Base-by-base conservation (phyloP, 129 eudicot species). In the Chrysanthemum seticuspe region DNA sequence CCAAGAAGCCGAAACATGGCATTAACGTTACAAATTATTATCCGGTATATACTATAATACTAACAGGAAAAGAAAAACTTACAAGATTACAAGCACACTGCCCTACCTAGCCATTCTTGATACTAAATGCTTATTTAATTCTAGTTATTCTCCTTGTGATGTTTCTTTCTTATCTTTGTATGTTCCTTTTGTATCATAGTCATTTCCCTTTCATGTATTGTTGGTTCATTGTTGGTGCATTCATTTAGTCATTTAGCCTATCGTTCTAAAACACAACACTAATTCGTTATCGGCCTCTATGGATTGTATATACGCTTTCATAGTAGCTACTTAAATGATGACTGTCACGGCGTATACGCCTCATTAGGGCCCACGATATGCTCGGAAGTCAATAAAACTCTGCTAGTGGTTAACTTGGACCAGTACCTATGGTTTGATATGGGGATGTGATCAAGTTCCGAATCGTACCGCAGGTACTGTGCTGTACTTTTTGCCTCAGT, bases 401-500 rank as follows among this genome's bases (percentile, higher is more conserved):
- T 71, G 65, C 40, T 50, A 67, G 62, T 57, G 73, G 74, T 72
- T 65, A 72, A 65, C 27, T 57, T 47, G 78, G 82, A 72, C 73
- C 68, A 72, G 58, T 16, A 12, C 47, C 9, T 9, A 29, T 59
- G 54, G 80, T 76, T 14, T 59, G 54, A 58, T 68, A 58, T 74
- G 3, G 77, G 72, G 66, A 65, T 27, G 21, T 10, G 44, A n/a
- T 78, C 61, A 59, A 67, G 74, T 58, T 67, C 58, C 58, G 40
- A 27, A 58, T 48, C 29, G 67, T 63, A 64, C 72, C 50, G 2
- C 45, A 54, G 73, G 82, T 72, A 56, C 69, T 27, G 56, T 72
- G 5, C 31, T 72, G 78, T 78, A 78, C 82, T 65, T 72, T 40
- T 65, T 72, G 78, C 74, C 18, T 56, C 63, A 56, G 40, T 78